Percentiles rank a stretch among this genome's conserved stretches.
phyloP scores from a whole-genome alignment of 345 rosid genomes.

The Eucalyptus melliodora region DNA sequence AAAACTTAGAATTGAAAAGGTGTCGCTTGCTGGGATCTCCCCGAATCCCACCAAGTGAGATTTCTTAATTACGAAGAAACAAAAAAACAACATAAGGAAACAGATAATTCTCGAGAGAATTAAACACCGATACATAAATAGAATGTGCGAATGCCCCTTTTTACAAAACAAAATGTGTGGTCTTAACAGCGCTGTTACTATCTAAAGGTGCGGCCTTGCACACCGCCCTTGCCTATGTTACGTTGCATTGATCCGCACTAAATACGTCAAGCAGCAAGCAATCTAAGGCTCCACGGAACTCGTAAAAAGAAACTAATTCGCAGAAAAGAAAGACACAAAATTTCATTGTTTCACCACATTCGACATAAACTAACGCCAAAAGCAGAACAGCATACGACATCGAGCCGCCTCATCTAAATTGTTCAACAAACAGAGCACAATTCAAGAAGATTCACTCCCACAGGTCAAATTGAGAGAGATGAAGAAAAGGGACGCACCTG shows the following conservation, averaged over 20 bases:
- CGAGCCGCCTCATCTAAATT: not conserved
- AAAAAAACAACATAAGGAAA: not conserved
- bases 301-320: not conserved
- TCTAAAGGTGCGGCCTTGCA: not conserved
- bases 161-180: not conserved
- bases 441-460: not conserved
- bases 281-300: not conserved
- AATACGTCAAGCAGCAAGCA: not conserved
- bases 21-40: not conserved
- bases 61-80: not conserved
- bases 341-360: not conserved
- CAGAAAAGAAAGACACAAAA: not conserved
- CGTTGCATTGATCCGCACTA: not conserved
- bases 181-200: not conserved
- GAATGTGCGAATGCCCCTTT: not conserved
- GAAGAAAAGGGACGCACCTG: conserved; percentile 5
- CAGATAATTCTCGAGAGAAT: not conserved
- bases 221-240: not conserved
- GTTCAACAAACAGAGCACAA: not conserved
- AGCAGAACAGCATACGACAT: not conserved
- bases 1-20: not conserved
- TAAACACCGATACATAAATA: not conserved
- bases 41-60: not conserved
- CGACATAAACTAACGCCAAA: not conserved
- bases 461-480: not conserved